phyloP scores from a whole-genome alignment of 768 basidiomycete species.

The Podaxis sp. region DNA sequence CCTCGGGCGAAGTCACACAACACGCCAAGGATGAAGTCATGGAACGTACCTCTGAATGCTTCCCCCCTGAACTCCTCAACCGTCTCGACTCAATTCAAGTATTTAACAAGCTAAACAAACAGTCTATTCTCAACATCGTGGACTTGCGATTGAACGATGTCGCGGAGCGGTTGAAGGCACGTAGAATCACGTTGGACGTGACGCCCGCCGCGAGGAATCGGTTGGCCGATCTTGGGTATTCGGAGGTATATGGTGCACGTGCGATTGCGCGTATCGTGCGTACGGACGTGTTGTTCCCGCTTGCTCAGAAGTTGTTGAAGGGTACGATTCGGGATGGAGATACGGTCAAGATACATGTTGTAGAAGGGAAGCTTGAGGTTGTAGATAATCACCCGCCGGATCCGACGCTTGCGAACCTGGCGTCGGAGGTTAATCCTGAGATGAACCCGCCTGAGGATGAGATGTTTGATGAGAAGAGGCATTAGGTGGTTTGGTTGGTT shows the following conservation, averaged over 20 bases:
- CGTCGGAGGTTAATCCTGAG: constrained; percentile 20
- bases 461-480: not conserved
- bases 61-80: constrained; percentile 89
- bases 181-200: constrained; percentile 72
- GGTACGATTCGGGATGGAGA: constrained; percentile 84
- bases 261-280: constrained; percentile 86
- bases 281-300: constrained; percentile 76
- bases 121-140: constrained; percentile 78
- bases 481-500: not conserved
- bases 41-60: constrained; percentile 71
- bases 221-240: constrained; percentile 79
- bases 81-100: constrained; percentile 84
- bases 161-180: constrained; percentile 55
- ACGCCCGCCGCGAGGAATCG: constrained; percentile 58
- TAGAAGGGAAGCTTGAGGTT: constrained; percentile 45
- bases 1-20: constrained; percentile 45
- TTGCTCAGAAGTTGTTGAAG: constrained; percentile 76
- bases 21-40: constrained; percentile 68
- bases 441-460: constrained; percentile 21
- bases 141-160: constrained; percentile 75
- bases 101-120: constrained; percentile 84
- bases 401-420: constrained; percentile 22
- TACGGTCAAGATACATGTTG: constrained; percentile 53
- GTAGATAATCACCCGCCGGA: constrained; percentile 63
- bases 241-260: constrained; percentile 82